Evolutionary conservation across 2,329 filamentous ascomycete genomes (phyloP).

Genomic region (Sarocladiaceae sp.): DNA sequence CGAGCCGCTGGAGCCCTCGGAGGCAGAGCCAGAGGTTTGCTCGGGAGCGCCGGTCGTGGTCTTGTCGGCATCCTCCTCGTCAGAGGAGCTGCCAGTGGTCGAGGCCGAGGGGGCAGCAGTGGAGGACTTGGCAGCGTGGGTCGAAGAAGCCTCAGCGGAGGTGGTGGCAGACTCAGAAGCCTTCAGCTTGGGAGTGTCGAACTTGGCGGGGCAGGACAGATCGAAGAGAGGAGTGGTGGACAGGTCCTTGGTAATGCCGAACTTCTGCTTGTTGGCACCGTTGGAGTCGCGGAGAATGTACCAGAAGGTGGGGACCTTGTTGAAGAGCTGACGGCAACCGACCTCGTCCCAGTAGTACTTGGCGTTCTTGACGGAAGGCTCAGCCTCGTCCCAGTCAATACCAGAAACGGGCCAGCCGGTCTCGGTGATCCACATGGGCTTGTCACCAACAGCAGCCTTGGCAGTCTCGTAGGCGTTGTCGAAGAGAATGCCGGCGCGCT

Average conservation of each 20-base stretch:
- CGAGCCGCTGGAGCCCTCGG: neutral
- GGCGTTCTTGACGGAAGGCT: conserved; percentile 50
- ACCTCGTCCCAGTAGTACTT: conserved; percentile 58
- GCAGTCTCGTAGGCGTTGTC: conserved; percentile 39
- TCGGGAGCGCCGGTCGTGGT: conserved; percentile 14
- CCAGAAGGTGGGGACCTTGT: conserved; percentile 52
- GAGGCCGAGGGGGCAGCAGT: neutral
- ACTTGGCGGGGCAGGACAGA: conserved; percentile 43
- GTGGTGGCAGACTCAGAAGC: conserved; percentile 17
- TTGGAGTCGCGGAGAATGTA: conserved; percentile 57
- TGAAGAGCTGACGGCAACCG: conserved; percentile 53
- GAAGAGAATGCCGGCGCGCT: conserved; percentile 50
- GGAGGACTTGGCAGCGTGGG: neutral
- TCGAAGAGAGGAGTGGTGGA: conserved; percentile 45
- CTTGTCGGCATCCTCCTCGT: conserved; percentile 1
- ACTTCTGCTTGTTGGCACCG: conserved; percentile 52
- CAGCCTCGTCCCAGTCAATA: conserved; percentile 45
- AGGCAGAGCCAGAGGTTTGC: conserved; percentile 12
- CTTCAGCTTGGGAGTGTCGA: conserved; percentile 24
- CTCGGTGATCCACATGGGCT: conserved; percentile 57
- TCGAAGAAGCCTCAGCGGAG: conserved; percentile 1
- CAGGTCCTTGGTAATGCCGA: conserved; percentile 48
- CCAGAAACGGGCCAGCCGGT: conserved; percentile 59
- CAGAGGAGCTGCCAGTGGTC: neutral
- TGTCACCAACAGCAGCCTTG: conserved; percentile 39